A percentile compares a stretch with the other conserved stretches of the same genome.
Conservation (phyloP, 164 flowering plant species). For the Nymphaea thermarum region DNA sequence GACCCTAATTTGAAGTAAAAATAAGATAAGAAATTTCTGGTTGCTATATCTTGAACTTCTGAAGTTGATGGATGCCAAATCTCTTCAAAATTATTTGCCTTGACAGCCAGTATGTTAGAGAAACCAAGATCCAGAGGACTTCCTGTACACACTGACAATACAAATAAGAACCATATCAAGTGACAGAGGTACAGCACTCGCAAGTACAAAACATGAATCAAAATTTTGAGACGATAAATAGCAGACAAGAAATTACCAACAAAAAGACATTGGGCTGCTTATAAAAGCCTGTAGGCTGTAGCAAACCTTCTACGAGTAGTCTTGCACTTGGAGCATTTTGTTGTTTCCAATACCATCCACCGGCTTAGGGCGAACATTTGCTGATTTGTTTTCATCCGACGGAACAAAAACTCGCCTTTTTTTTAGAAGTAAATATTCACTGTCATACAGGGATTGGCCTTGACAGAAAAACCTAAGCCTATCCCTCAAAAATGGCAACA, state of each 20-base stretch:
- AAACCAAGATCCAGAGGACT: conserved; percentile 84
- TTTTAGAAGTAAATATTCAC: too few species aligned
- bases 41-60: too few species aligned
- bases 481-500: conserved; percentile 15
- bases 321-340: conserved; percentile 51
- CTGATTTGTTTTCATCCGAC: too few species aligned
- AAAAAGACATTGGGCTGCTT: conserved; percentile 91
- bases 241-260: conserved; percentile 63
- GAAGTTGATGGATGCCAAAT: too few species aligned
- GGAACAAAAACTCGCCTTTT: too few species aligned
- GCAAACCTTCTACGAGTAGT: conserved; percentile 70
- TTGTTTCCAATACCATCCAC: background rate
- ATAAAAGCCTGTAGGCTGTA: conserved; percentile 60
- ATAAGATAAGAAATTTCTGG: too few species aligned
- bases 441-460: background rate
- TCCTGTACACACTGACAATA: conserved; percentile 26
- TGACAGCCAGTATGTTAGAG: conserved; percentile 58
- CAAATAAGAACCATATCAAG: too few species aligned
- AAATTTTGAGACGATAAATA: conserved; percentile 30
- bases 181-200: too few species aligned
- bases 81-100: conserved; percentile 43
- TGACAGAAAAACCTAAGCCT: conserved; percentile 17
- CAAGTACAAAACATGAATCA: background rate
- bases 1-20: too few species aligned
- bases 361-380: background rate